Evolutionary conservation across 2,329 filamentous ascomycete genomes (phyloP).

Genomic region (Penicillium corylophilum): DNA sequence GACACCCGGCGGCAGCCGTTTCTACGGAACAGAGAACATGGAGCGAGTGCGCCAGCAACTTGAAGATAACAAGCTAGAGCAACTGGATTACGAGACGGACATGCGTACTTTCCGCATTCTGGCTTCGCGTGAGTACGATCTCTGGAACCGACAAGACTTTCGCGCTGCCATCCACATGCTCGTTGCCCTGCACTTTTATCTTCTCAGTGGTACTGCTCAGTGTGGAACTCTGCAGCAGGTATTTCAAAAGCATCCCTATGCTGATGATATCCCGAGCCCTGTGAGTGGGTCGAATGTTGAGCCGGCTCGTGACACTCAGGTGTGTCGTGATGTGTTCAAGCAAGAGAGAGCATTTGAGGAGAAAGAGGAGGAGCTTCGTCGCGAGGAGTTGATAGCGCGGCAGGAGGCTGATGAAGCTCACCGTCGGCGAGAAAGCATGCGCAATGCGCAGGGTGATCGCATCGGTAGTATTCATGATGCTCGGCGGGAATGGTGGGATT

Average conservation of each 20-base stretch:
- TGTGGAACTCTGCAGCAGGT: conserved; percentile 24
- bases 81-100: conserved; percentile 16
- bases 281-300: not conserved
- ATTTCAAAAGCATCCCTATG: conserved; percentile 21
- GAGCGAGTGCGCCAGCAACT: conserved; percentile 17
- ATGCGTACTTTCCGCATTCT: conserved; percentile 23
- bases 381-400: conserved; percentile 4
- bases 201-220: conserved; percentile 28
- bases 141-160: conserved; percentile 27
- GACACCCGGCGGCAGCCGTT: conserved; percentile 3
- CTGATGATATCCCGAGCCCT: not conserved
- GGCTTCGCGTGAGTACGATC: conserved; percentile 28
- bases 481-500: conserved; percentile 24
- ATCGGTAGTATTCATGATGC: conserved; percentile 14
- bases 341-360: conserved; percentile 13
- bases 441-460: conserved; percentile 5
- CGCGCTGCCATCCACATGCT: conserved; percentile 16
- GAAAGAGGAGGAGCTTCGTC: conserved; percentile 12
- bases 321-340: conserved; percentile 4
- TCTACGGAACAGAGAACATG: conserved; percentile 18
- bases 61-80: conserved; percentile 14
- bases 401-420: conserved; percentile 10
- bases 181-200: conserved; percentile 24
- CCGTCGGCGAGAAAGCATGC: conserved; percentile 13
- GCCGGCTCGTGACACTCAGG: not conserved